Evolutionary conservation across 805 yeast genomes (phyloP), one percentile per base, ranked within the genome.

Genomic region (Yamadazyma akitaensis): DNA sequence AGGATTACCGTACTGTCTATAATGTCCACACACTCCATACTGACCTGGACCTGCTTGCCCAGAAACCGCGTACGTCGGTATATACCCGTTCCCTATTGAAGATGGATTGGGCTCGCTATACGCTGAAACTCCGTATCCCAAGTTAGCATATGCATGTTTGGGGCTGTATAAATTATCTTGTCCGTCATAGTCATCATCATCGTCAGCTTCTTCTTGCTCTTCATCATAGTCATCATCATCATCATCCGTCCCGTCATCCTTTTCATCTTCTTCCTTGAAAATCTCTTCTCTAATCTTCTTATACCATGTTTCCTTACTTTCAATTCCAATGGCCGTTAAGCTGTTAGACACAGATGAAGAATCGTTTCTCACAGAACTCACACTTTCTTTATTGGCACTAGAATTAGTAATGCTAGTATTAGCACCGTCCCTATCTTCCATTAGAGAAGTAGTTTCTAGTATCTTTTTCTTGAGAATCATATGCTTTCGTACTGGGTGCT

Each of bases 281-380:
- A 72, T 73, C 38, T 71, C 56, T 24, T 65, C 70, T 28, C 76
- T 55, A 10, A 72, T 65, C 49, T 65, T 65, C 50, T 58, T 61
- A 50, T 72, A 72, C 28, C 68, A 59, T 12, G 70, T 75, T 38
- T 68, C 64, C 42, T 59, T 62, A 21, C 24, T 21, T 21, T 21
- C 24, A 21, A 12, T 50, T 33, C 63, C 72, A 26, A 25, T 33
- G 5, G 26, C 24, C 48, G 16, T 32, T 10, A 8, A 5, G 2
- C 24, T 9, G 6, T 34, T 34, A 16, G 21, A 21, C 24, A 21
- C 24, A 21, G 4, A 5, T 21, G 24, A 21, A 4, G 24, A 7
- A 21, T 7, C 7, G 7, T 21, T 7, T 5, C 7, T 21, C 24
- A 21, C 24, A 4, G 24, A 21, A 7, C 24, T 21, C 7, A 21